These are phyloP conservation scores for Didymella pinodella DNA, from an alignment of 2,329 filamentous ascomycete genomes.

Conservation along the genomic window DNA sequence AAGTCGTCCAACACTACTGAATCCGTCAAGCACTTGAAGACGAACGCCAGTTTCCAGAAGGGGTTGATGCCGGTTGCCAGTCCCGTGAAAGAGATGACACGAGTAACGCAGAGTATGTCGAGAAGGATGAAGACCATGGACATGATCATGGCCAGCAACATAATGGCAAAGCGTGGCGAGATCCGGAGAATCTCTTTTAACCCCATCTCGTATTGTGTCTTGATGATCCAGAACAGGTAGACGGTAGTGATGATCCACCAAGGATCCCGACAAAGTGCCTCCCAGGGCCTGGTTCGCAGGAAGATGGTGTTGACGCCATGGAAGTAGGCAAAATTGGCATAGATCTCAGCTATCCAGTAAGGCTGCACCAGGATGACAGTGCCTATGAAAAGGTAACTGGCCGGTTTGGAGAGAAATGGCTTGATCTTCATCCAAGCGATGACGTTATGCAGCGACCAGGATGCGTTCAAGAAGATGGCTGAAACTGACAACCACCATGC, in stretches of 20 bases:
- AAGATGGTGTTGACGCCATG: constrained; percentile 64
- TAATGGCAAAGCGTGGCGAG: constrained; percentile 70
- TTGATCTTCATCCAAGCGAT: constrained; percentile 73
- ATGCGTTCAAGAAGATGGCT: constrained; percentile 68
- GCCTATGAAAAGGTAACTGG: constrained; percentile 64
- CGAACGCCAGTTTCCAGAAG: constrained; percentile 70
- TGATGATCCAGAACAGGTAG: constrained; percentile 69
- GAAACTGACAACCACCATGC: constrained; percentile 70
- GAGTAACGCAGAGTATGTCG: constrained; percentile 67
- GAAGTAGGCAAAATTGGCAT: constrained; percentile 71
- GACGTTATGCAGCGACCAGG: constrained; percentile 71
- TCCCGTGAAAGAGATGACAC: constrained; percentile 51
- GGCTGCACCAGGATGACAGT: constrained; percentile 67
- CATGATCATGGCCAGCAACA: constrained; percentile 67
- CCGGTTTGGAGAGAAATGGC: constrained; percentile 63
- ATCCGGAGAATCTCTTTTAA: constrained; percentile 65
- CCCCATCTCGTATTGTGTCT: constrained; percentile 66
- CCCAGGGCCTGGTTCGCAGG: constrained; percentile 63
- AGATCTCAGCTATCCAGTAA: constrained; percentile 71
- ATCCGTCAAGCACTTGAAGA: constrained; percentile 73
- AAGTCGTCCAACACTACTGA: constrained; percentile 73
- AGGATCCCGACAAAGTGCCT: constrained; percentile 69
- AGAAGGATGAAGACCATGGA: constrained; percentile 68
- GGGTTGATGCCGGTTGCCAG: constrained; percentile 67
- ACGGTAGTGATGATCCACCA: constrained; percentile 73